Conservation (phyloP, 208 protist species). For the Leishmania arabica region DNA sequence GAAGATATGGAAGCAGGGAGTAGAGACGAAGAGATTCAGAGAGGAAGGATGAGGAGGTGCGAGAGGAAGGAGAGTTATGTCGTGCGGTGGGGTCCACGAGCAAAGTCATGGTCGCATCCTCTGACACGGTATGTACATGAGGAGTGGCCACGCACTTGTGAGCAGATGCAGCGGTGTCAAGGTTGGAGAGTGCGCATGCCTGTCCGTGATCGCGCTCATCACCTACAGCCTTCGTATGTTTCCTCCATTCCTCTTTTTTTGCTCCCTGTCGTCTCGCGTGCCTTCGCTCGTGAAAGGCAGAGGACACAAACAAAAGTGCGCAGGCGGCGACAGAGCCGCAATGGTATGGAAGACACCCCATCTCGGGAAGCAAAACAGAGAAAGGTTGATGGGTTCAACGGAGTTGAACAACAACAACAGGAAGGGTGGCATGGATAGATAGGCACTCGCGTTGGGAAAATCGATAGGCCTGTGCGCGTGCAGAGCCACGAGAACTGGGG, state of each 20-base stretch:
- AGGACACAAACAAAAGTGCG: neutral
- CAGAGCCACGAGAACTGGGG: neutral
- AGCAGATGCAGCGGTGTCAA: neutral
- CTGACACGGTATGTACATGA: neutral
- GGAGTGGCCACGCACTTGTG: neutral
- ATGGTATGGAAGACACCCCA: neutral
- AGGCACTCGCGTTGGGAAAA: too few relatives aligned
- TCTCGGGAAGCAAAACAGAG: neutral
- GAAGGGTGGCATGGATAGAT: neutral
- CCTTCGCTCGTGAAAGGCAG: neutral
- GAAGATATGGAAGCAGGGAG: neutral
- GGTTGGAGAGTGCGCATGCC: neutral
- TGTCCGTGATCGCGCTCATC: neutral
- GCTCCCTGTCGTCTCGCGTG: neutral
- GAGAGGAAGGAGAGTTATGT: neutral
- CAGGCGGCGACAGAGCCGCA: neutral
- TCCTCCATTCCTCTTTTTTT: neutral
- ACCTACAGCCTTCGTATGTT: neutral
- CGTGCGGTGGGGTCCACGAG: neutral
- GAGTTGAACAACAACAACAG: constrained; percentile 1
- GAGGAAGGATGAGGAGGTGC: neutral
- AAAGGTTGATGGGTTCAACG: neutral
- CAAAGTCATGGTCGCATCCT: neutral
- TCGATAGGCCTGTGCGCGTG: neutral
- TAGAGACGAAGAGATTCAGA: neutral